Conservation (phyloP, 2,329 filamentous ascomycete genomes). For the Myotisia sp. region DNA sequence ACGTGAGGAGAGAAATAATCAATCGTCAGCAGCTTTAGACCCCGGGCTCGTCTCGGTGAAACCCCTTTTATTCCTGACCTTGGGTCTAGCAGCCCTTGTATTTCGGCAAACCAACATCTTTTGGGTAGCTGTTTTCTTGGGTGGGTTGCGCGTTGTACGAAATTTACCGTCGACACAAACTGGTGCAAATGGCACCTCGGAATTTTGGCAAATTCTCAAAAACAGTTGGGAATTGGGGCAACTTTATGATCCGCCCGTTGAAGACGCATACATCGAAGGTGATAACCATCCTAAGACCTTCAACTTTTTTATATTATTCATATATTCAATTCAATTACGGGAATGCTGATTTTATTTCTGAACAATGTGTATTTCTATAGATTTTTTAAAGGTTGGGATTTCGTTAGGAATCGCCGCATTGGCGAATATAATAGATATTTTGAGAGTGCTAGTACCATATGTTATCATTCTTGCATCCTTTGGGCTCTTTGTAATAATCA, state of each 20-base stretch:
- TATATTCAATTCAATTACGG: too few relatives aligned
- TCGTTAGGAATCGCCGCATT: conserved; percentile 50
- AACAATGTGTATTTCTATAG: conserved; percentile 19
- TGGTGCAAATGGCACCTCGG: conserved; percentile 17
- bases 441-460: conserved; percentile 36
- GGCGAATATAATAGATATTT: conserved; percentile 26
- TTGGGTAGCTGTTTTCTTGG: conserved; percentile 54
- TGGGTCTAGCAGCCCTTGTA: conserved; percentile 53
- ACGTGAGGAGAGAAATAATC: conserved; percentile 4
- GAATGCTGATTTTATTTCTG: background rate
- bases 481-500: conserved; percentile 63
- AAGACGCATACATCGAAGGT: conserved; percentile 38
- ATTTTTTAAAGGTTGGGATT: conserved; percentile 38
- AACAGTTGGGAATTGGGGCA: conserved; percentile 27
- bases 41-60: conserved; percentile 11
- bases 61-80: conserved; percentile 31
- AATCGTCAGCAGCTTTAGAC: background rate
- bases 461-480: conserved; percentile 54
- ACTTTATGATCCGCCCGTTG: conserved; percentile 38
- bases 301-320: too few relatives aligned
- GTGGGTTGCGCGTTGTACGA: conserved; percentile 30
- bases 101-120: conserved; percentile 96
- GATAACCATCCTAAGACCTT: conserved; percentile 4
- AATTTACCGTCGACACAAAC: conserved; percentile 20
- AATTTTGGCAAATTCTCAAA: conserved; percentile 16